Conservation (phyloP, 2,329 filamentous ascomycete genomes). For the Fusarium compactum region DNA sequence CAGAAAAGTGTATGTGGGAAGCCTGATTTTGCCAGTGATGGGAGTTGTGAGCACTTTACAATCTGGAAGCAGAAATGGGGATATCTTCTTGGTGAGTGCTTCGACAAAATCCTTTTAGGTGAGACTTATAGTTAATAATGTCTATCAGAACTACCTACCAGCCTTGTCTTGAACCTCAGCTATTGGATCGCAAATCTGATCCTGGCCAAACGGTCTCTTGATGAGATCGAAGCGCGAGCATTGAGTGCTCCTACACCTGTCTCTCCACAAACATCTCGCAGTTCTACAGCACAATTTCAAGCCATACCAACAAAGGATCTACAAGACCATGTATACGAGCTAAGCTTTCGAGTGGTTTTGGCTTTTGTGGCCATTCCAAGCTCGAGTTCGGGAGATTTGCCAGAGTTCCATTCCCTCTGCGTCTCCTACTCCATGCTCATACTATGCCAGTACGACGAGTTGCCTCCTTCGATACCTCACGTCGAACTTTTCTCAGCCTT, state of each 20-base stretch:
- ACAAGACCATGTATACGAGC: slow-evolving; percentile 16
- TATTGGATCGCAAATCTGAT: slow-evolving; percentile 30
- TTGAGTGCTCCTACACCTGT: slow-evolving; percentile 4
- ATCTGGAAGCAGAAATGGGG: slow-evolving; percentile 38
- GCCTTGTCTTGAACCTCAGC: slow-evolving; percentile 17
- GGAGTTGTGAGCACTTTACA: slow-evolving; percentile 16
- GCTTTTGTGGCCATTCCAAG: slow-evolving; percentile 24
- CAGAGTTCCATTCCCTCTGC: slow-evolving; percentile 27
- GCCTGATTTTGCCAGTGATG: slow-evolving; percentile 44
- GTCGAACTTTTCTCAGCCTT: slow-evolving; percentile 6
- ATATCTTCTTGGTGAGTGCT: slow-evolving; percentile 26
- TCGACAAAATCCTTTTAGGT: too few relatives aligned
- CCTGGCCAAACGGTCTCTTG: slow-evolving; percentile 22
- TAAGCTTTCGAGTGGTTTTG: slow-evolving; percentile 21
- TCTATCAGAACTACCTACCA: slow-evolving; percentile 13
- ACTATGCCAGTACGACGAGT: slow-evolving; percentile 25
- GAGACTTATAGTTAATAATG: background rate
- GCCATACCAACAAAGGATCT: slow-evolving; percentile 12
- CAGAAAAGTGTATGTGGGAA: slow-evolving; percentile 50
- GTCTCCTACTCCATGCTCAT: slow-evolving; percentile 30
- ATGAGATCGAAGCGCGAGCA: slow-evolving; percentile 9
- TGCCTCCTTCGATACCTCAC: background rate
- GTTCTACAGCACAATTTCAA: background rate
- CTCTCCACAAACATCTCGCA: slow-evolving; percentile 8
- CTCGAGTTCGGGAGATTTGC: slow-evolving; percentile 21